Percentiles rank a stretch among this genome's conserved stretches.
Evolutionary conservation across 441 rosid species (phyloP).

Genomic region (Cnidoscolus chayamansa): DNA sequence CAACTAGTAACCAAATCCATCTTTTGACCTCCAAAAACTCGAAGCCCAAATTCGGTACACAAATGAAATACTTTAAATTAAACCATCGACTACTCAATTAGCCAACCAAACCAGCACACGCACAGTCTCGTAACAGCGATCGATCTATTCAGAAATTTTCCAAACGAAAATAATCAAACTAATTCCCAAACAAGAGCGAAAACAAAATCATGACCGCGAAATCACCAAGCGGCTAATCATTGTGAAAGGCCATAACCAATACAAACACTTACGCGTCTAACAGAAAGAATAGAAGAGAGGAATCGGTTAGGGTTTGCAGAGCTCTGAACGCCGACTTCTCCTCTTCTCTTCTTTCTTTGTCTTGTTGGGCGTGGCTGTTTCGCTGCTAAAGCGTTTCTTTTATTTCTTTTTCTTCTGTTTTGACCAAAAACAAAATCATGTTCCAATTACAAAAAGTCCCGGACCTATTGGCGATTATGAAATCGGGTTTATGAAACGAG

Average conservation of each 20-base stretch:
- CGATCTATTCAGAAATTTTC: conserved; percentile 38
- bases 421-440: conserved; percentile 27
- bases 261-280: conserved; percentile 22
- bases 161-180: conserved; percentile 9
- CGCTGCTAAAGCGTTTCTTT: background rate
- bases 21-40: conserved; percentile 22
- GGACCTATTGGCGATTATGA: conserved; percentile 76
- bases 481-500: conserved; percentile 47
- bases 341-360: background rate
- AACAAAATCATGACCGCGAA: background rate
- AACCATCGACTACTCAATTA: conserved; percentile 29
- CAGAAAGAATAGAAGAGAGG: conserved; percentile 6
- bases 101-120: conserved; percentile 24
- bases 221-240: background rate
- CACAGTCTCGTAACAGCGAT: conserved; percentile 28
- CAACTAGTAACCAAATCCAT: conserved; percentile 84
- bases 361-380: background rate
- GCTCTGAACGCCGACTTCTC: conserved; percentile 30
- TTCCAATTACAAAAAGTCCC: conserved; percentile 41
- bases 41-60: conserved; percentile 23
- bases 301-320: conserved; percentile 20
- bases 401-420: conserved; percentile 15
- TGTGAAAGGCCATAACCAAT: background rate
- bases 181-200: background rate
- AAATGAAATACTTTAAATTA: conserved; percentile 21